Conservation (phyloP, 2,329 filamentous ascomycete genomes). For the Scytalidium lignicola region DNA sequence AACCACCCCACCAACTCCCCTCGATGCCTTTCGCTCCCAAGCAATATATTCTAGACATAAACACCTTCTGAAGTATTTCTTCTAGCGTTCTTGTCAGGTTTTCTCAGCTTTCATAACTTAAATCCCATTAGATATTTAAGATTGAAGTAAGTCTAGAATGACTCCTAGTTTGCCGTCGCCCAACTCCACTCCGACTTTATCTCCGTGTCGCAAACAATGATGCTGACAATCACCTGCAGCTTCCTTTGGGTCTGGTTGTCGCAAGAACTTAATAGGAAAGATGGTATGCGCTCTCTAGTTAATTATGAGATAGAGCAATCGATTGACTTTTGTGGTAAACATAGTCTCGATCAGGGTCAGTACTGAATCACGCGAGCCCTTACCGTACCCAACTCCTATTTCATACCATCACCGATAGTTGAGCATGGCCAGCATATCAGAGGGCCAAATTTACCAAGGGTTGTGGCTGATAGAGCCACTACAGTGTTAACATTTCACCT, state of each 20-base stretch:
- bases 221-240: neutral
- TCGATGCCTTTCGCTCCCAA: neutral
- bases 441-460: neutral
- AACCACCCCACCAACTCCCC: neutral
- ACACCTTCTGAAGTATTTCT: neutral
- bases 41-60: neutral
- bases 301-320: neutral
- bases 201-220: neutral
- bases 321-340: constrained; percentile 9
- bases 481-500: constrained; percentile 65
- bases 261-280: neutral
- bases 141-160: neutral
- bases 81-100: neutral
- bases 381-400: neutral
- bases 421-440: neutral
- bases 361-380: constrained; percentile 26
- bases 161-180: neutral
- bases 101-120: neutral
- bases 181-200: neutral
- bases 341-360: constrained; percentile 66
- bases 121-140: neutral
- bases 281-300: constrained; percentile 13
- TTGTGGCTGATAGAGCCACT: neutral
- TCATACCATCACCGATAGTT: neutral
- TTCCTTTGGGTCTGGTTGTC: neutral